phyloP scores from a whole-genome alignment of 2,329 filamentous ascomycete genomes.

The Paracorniculantispora psalliotae region DNA sequence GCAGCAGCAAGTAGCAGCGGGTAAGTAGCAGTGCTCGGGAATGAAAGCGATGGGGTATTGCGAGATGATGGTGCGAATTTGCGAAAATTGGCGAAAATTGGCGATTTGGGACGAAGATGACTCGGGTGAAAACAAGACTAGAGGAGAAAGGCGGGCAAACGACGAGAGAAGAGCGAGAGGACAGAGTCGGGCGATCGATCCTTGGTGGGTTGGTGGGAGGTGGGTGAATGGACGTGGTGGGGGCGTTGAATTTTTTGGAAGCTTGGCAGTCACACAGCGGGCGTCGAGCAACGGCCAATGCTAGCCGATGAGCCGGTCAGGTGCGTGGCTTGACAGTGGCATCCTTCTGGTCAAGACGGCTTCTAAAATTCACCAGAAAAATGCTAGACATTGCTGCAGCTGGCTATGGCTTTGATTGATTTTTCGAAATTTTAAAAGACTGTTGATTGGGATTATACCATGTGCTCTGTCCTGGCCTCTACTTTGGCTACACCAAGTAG shows the following conservation, averaged over 20 bases:
- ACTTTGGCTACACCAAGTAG: too few relatives aligned
- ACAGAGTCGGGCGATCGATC: constrained; percentile 7
- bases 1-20: not conserved
- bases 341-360: too few relatives aligned
- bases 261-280: not conserved
- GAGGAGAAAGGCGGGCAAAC: constrained; percentile 5
- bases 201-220: not conserved
- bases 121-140: not conserved
- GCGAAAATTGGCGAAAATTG: not conserved
- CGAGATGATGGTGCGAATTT: not conserved
- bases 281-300: not conserved
- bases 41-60: not conserved
- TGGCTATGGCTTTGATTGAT: too few relatives aligned
- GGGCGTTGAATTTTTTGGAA: not conserved
- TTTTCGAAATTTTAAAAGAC: too few relatives aligned
- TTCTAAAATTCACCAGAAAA: too few relatives aligned
- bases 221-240: not conserved
- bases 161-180: not conserved
- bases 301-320: constrained; percentile 8
- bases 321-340: constrained; percentile 5
- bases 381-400: not conserved
- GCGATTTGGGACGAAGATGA: not conserved
- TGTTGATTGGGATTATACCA: too few relatives aligned
- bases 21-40: not conserved
- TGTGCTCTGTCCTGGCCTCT: too few relatives aligned